Conservation (phyloP, 2,329 filamentous ascomycete species). For the Cercospora beticola region DNA sequence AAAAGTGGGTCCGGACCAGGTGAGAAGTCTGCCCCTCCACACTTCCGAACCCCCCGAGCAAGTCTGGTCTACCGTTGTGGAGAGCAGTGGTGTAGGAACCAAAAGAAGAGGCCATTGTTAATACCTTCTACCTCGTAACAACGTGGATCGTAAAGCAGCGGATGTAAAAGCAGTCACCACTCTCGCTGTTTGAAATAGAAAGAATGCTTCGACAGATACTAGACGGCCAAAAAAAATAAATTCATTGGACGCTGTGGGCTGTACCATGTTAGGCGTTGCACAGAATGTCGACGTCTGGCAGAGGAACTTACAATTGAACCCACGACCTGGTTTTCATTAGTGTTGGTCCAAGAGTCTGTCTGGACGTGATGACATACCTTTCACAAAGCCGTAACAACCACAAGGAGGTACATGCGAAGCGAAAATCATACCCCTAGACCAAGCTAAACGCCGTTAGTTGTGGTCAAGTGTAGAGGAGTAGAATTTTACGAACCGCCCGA, state of each 20-base stretch:
- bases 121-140: too few relatives aligned
- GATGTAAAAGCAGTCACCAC: not conserved
- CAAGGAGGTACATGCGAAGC: constrained; percentile 15
- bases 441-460: not conserved
- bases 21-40: not conserved
- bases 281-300: not conserved
- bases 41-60: not conserved
- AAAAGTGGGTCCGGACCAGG: not conserved
- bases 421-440: constrained; percentile 28
- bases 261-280: not conserved
- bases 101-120: not conserved
- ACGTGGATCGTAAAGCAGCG: too few relatives aligned
- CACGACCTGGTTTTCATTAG: constrained; percentile 3
- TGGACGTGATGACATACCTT: not conserved
- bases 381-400: constrained; percentile 11
- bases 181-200: not conserved
- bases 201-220: not conserved
- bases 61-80: too few relatives aligned
- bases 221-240: not conserved
- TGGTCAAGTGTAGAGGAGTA: too few relatives aligned
- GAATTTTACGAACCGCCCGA: too few relatives aligned
- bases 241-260: constrained; percentile 19
- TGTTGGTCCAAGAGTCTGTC: too few relatives aligned
- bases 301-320: not conserved
- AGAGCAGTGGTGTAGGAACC: not conserved